Base-by-base conservation (phyloP, 2,329 filamentous ascomycete species). In the Scleromitrula shiraiana region DNA sequence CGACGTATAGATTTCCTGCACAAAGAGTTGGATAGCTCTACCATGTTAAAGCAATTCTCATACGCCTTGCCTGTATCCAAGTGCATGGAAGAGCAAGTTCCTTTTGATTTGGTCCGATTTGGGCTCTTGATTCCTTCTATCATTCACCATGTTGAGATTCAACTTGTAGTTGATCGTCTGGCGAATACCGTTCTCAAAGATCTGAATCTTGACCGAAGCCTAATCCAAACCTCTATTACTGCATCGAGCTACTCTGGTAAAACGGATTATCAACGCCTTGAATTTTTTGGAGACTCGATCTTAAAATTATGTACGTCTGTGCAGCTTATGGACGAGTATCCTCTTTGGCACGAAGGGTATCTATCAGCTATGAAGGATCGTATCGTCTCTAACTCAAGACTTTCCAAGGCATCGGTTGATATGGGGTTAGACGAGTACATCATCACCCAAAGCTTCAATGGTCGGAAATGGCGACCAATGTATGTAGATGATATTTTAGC, bases 281-380 rank as follows among this genome's bases (percentile, higher is more conserved):
- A 97, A 62, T 94, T 94, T 56, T 68, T 96, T 0, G 93, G 93
- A 0, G 91, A 97, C 59, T 81, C 80, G 0, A 72, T 95, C 2
- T 71, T 97, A 30, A 97, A 97, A 59, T 77, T 83, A 49, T 79
- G 78, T 39, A 74, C 84, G 0, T 79, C 81, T 0, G 63, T 88
- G 1, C 82, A 88, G 47, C 71, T 90, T 3, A 68, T 71, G 15
- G 71, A 73, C 15, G 62, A 72, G 26, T 65, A 89, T 51, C 76
- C 77, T 0, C 67, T 73, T 4, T 88, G 79, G 74, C 87, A 87
- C 1, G 91, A 96, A 65, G 82, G 85, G 0, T 83, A 82, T 51
- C 72, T 97, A 0, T 82, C 83, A 0, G 66, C 69, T 2, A 75
- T 75, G 51, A 90, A 90, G 57, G 80, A 84, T 51, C 72, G 70